Evolutionary conservation across 1,139 yeast genomes (phyloP).

Genomic region (Saccharomyces hybrid): DNA sequence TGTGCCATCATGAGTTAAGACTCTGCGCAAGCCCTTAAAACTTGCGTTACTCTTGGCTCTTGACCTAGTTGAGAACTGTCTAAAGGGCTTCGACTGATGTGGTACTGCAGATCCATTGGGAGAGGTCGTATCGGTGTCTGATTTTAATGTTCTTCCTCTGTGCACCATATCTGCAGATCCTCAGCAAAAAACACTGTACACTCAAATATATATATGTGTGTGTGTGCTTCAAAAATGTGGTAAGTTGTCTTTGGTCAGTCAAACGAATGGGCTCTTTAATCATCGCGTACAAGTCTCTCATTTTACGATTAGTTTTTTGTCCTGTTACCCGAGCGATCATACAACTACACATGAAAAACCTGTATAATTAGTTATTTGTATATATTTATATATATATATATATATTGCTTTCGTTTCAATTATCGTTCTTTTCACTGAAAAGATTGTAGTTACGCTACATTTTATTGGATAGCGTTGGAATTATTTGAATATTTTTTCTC

Average conservation of each 20-base stretch:
- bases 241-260: too few relatives aligned
- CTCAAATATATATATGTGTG: not conserved
- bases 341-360: too few relatives aligned
- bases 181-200: not conserved
- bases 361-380: not conserved
- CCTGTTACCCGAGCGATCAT: too few relatives aligned
- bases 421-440: too few relatives aligned
- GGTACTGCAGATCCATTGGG: not conserved
- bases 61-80: constrained; percentile 30
- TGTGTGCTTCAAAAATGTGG: too few relatives aligned
- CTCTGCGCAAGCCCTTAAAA: constrained; percentile 27
- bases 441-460: not conserved
- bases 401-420: not conserved
- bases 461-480: constrained; percentile 3
- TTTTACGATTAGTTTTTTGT: too few relatives aligned
- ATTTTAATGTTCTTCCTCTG: constrained; percentile 1
- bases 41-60: constrained; percentile 29
- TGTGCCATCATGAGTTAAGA: constrained; percentile 21
- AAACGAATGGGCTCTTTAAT: too few relatives aligned
- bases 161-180: not conserved
- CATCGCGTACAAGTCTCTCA: too few relatives aligned
- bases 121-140: not conserved
- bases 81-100: constrained; percentile 7
- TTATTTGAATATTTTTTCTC: constrained; percentile 49
- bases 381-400: not conserved